A percentile compares a stretch with the other conserved stretches of the same genome.
These are phyloP conservation scores for Russula abietina DNA, from an alignment of 768 basidiomycete species.

Conservation along the genomic window DNA sequence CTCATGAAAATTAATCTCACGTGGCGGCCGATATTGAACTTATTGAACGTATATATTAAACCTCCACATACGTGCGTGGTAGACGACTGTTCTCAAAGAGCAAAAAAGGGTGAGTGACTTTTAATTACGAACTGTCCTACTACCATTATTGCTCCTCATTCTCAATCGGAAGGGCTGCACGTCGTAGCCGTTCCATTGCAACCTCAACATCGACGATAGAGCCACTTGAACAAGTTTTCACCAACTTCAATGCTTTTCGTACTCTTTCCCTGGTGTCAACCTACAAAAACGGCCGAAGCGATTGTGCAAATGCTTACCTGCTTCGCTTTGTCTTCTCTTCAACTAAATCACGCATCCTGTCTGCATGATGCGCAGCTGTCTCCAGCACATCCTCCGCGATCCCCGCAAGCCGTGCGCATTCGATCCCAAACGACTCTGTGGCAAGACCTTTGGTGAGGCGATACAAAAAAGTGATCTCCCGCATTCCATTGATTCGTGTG, in stretches of 20 bases:
- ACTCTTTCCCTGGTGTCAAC: conserved; percentile 5
- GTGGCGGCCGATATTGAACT: neutral
- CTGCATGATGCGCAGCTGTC: conserved; percentile 49
- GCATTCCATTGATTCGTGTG: conserved; percentile 59
- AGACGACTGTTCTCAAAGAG: neutral
- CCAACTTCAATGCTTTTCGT: conserved; percentile 14
- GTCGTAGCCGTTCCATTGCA: conserved; percentile 1
- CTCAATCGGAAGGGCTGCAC: neutral
- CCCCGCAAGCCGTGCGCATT: conserved; percentile 85
- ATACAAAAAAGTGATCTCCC: conserved; percentile 87
- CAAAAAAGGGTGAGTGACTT: neutral
- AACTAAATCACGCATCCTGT: conserved; percentile 49
- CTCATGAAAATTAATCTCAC: too few species aligned
- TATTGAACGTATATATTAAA: neutral
- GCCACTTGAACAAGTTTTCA: conserved; percentile 3
- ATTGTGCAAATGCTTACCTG: conserved; percentile 34
- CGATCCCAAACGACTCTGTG: conserved; percentile 83
- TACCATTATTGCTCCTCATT: neutral
- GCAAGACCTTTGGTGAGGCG: conserved; percentile 65
- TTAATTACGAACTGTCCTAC: neutral
- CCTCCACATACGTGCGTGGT: neutral
- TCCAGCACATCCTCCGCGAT: conserved; percentile 65
- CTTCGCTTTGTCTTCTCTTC: conserved; percentile 45
- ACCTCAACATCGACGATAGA: neutral
- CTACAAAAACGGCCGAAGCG: neutral